phyloP scores from a whole-genome alignment of 306 rosid species.

The Albizia julibrissin region DNA sequence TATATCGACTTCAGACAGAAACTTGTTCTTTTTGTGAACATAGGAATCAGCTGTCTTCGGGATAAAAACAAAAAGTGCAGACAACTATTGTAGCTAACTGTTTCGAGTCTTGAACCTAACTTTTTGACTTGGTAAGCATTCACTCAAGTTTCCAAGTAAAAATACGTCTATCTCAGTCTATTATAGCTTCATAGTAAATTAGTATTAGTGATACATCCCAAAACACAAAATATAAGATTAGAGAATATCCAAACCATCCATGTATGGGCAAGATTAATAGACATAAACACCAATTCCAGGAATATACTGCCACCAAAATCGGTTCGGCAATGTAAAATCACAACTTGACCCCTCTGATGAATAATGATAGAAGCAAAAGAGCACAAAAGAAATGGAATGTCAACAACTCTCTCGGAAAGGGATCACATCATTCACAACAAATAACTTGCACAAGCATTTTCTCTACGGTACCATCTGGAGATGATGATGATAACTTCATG shows the following conservation, averaged over 20 bases:
- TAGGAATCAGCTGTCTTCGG: too few relatives aligned
- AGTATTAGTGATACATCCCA: too few relatives aligned
- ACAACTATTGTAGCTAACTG: too few relatives aligned
- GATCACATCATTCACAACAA: constrained; percentile 19
- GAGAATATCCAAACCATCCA: constrained; percentile 5
- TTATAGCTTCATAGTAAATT: too few relatives aligned
- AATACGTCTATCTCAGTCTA: too few relatives aligned
- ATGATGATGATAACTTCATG: constrained; percentile 26
- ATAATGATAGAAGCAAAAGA: neutral
- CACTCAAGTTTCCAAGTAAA: too few relatives aligned
- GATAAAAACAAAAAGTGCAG: too few relatives aligned
- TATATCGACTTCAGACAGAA: too few relatives aligned
- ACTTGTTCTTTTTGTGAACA: too few relatives aligned
- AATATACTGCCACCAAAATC: constrained; percentile 26
- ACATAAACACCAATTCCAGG: constrained; percentile 11
- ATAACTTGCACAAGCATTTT: constrained; percentile 17
- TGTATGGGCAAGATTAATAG: constrained; percentile 1
- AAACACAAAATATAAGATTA: too few relatives aligned
- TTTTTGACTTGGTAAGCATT: too few relatives aligned
- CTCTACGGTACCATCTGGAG: constrained; percentile 15
- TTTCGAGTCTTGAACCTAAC: too few relatives aligned
- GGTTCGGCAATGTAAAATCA: constrained; percentile 10
- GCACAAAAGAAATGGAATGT: neutral
- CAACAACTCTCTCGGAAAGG: neutral
- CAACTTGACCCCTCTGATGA: constrained; percentile 12